Base-by-base conservation (phyloP, 768 basidiomycete genomes). In the Termitomyces sp. region DNA sequence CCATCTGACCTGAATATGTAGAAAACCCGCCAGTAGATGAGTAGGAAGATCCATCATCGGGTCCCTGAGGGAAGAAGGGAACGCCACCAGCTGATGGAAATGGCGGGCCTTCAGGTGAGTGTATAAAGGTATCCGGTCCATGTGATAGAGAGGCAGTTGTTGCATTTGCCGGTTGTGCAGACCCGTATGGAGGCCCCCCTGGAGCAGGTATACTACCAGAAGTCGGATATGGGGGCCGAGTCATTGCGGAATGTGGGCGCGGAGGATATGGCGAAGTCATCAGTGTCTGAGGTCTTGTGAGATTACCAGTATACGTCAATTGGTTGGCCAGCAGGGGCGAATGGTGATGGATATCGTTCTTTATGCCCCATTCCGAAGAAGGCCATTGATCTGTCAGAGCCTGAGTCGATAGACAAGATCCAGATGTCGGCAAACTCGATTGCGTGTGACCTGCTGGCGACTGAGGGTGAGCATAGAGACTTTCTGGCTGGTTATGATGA, bases 331-430 rank as follows among this genome's bases (percentile, higher is more conserved):
- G 60, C 26, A 31, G 60, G 15, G 51, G 60, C 40, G 57, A 62
- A 33, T 58, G 67, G 38, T 54, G 55, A 21, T 45, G 53, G 33
- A 35, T 31, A 28, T 56, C 62, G 37, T 55, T 44, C 62, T 60
- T 57, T 3, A 68, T 51, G 19, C 70, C 65, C 78, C 77, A 78
- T 50, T 77, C 76, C 21, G 73, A 63, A 57, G 77, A 77, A 28
- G 78, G 76, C 78, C 77, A 78, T 52, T 56, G 62, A 42, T 59
- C 19, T 30, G 51, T 14, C 41, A 58, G 11, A 40, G 56, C n/a
- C 28, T 53, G 57, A 42, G 30, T 57, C 12, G 28, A 19, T 19
- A 53, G 4, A 56, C 53, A 53, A 38, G 54, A 40, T 31, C 31
- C 40, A 37, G 52, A 31, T 15, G 65, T 57, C 49, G 57, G 60